Percentiles rank a stretch among this genome's conserved stretches.
Evolutionary conservation across 805 yeast species (phyloP).

Genomic region (Cyberlindnera euphorbiiphila): DNA sequence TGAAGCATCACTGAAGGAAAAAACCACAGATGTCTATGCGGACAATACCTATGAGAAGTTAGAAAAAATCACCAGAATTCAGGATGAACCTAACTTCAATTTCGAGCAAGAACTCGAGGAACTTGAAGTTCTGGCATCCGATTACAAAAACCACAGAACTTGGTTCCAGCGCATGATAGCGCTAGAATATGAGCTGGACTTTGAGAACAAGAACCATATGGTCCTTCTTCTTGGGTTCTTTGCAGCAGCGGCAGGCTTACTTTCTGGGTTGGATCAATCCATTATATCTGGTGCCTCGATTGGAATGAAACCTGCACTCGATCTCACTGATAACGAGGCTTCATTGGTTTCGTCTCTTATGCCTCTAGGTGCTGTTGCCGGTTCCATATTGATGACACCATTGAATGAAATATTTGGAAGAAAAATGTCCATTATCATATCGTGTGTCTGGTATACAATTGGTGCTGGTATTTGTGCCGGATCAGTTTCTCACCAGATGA

Average conservation of each 20-base stretch:
- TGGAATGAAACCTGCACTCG: slow-evolving; percentile 42
- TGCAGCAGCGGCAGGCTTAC: slow-evolving; percentile 60
- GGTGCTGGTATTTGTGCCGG: slow-evolving; percentile 62
- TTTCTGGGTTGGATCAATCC: slow-evolving; percentile 67
- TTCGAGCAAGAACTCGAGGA: slow-evolving; percentile 37
- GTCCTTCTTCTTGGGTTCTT: slow-evolving; percentile 48
- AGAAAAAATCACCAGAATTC: slow-evolving; percentile 15
- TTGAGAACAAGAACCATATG: slow-evolving; percentile 44
- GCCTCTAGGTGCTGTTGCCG: slow-evolving; percentile 70
- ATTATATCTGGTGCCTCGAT: slow-evolving; percentile 60
- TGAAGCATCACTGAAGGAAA: too few relatives aligned
- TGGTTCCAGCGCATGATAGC: slow-evolving; percentile 36
- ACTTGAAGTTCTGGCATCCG: slow-evolving; percentile 29
- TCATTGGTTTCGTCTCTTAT: slow-evolving; percentile 55
- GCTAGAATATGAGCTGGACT: slow-evolving; percentile 37
- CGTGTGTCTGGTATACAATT: slow-evolving; percentile 56
- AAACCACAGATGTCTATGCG: slow-evolving; percentile 8
- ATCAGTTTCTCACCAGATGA: slow-evolving; percentile 39
- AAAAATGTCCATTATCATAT: slow-evolving; percentile 47
- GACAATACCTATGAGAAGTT: slow-evolving; percentile 18
- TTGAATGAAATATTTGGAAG: slow-evolving; percentile 54
- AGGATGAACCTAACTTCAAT: slow-evolving; percentile 29
- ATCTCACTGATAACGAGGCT: slow-evolving; percentile 38
- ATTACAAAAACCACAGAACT: slow-evolving; percentile 29
- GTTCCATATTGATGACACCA: slow-evolving; percentile 58